Base-by-base conservation (phyloP, 1,139 yeast genomes). In the Blastobotrys malaysiensis region DNA sequence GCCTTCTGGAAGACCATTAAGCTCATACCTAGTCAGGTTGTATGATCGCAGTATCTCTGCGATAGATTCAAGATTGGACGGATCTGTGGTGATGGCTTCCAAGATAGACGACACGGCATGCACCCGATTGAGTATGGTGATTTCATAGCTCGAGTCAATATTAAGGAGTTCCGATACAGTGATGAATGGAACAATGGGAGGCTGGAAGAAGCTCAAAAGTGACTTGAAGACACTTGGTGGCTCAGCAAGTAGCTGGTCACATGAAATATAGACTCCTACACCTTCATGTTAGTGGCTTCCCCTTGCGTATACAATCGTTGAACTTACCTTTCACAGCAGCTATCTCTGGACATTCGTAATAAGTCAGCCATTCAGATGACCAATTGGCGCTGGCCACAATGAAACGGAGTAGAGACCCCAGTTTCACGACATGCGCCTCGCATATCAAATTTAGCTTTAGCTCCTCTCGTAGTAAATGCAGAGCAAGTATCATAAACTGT, bases 381-480 rank as follows among this genome's bases (percentile, higher is more conserved):
- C 97, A 89, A 1, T 86, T 84, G 80, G 86, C 81, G 83, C 89
- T 81, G 9, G 72, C 59, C 0, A 85, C 78, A 5, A 87, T 62
- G 59, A 84, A 88, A 0, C 84, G 74, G n/a, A 91, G 68, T 9
- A 90, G 65, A 1, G 71, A 48, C 0, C 85, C 83, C 14, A 90
- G 63, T 44, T 69, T 68, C 3, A 70, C 61, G 16, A 77, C 71
- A 19, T 73, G 0, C 62, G 58, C 4, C 1, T 65, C 58, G 9
- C 77, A 74, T 43, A 83, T 71, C 1, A 81, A 70, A 61, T 86
- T 83, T 43, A 93, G 72, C 54, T 79, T 76, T 47, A 78, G 70
- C 58, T 91, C 98, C 67, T 93, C 97, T 56, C 91, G 73, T 2
- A 89, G 71, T 39, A 89, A 65, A 71, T 91, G 98, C 45, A 91